These are phyloP conservation scores for Betula pendula DNA, from an alignment of 306 rosid genomes.

Conservation along the genomic window DNA sequence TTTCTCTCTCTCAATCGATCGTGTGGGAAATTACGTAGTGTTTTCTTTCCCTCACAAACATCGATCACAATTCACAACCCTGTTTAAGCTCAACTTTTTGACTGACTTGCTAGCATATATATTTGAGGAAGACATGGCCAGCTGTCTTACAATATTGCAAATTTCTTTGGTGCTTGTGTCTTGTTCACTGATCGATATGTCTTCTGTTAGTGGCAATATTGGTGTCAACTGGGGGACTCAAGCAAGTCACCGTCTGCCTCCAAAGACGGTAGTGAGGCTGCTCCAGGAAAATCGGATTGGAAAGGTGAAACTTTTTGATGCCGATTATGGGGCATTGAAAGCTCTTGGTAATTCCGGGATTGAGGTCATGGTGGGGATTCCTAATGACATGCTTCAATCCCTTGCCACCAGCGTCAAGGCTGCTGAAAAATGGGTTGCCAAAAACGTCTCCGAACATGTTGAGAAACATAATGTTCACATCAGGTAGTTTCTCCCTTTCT, in stretches of 20 bases:
- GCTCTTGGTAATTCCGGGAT: slow-evolving; percentile 41
- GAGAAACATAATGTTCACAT: slow-evolving; percentile 41
- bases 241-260: slow-evolving; percentile 41
- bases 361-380: slow-evolving; percentile 61
- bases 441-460: no score
- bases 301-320: slow-evolving; percentile 56
- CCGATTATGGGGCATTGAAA: slow-evolving; percentile 43
- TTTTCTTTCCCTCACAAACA: no score
- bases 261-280: slow-evolving; percentile 41
- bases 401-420: slow-evolving; percentile 47
- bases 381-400: slow-evolving; percentile 48
- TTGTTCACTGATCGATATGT: background rate
- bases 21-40: no score
- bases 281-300: slow-evolving; percentile 42
- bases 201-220: slow-evolving; percentile 31
- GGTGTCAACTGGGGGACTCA: slow-evolving; percentile 66
- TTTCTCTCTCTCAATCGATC: no score
- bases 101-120: no score
- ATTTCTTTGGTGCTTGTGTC: slow-evolving; percentile 7
- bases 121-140: no score
- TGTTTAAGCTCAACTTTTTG: no score
- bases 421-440: slow-evolving; percentile 56
- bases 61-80: no score
- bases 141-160: no score
- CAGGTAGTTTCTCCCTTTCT: no score